Base-by-base conservation (phyloP, 495 filamentous ascomycete species). In the Xylaria sp. region DNA sequence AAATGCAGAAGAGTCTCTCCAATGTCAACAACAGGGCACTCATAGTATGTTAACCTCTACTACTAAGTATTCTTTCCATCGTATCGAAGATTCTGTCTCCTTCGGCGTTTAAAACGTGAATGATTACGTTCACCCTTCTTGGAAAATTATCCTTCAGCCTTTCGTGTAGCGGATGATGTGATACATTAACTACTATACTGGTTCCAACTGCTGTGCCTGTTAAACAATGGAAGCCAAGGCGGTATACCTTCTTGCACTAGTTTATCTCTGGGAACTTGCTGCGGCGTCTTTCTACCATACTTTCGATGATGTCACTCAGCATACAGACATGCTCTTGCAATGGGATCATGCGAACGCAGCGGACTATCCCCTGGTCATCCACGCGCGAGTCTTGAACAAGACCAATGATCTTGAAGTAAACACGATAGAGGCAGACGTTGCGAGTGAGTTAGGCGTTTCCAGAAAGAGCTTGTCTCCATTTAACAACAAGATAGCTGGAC, bases 301-400 rank as follows among this genome's bases (percentile, higher is more conserved):
- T 19, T 83, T 83, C 64, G 66, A 76, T 24, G 44, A 68, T 33
- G 65, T 79, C 37, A 72, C 64, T 24, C 74, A 37, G 24, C 77
- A 76, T 61, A 71, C 67, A 44, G 50, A 73, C 58, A 26, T 81
- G 1, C 31, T 68, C 26, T 62, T 83, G 71, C 59, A 72, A 50
- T 83, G 81, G 81, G 76, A 78, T 48, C 66, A 29, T 48, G 68
- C 73, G 26, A 66, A 76, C 41, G 52, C 70, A 19, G 61, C 73
- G 46, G 69, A 76, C 64, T 79, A 79, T 46, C 80, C 79, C 15
- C 66, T 83, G 3, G 69, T 69, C 8, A 69, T 83, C 61, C 77
- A 74, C 26, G 75, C 75, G 43, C 75, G 75, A 59, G 63, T 83
- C 41, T 76, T 82, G 44, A 80, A 83, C 41, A 75, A 73, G 33